Percentiles rank a stretch among this genome's conserved stretches.
phyloP scores from a whole-genome alignment of 768 basidiomycete genomes.

The Lyophyllum semitale region DNA sequence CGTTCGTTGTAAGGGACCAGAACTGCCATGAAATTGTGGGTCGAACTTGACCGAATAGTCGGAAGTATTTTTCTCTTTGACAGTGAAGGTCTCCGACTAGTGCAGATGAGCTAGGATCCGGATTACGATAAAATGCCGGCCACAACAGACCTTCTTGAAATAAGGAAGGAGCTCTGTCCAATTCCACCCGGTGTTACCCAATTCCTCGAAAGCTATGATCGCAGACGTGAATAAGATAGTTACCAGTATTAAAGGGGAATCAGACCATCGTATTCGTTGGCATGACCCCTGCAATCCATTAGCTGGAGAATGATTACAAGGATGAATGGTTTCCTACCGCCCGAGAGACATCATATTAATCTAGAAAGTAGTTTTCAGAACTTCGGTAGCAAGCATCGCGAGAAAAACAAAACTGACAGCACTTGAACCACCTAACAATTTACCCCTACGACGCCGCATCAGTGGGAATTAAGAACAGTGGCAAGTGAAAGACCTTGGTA shows the following conservation, averaged over 20 bases:
- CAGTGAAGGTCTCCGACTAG: neutral
- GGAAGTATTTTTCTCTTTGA: neutral
- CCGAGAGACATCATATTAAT: no score
- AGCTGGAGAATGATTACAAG: no score
- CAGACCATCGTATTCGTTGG: neutral
- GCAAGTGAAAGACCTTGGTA: constrained; percentile 1
- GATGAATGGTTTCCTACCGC: no score
- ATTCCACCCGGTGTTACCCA: neutral
- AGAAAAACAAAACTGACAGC: neutral
- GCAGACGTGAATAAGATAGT: neutral
- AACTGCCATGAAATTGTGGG: neutral
- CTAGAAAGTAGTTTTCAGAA: no score
- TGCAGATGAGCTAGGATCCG: no score
- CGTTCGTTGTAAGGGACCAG: neutral
- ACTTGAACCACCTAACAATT: neutral
- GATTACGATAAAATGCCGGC: no score
- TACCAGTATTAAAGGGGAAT: neutral
- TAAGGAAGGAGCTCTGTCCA: constrained; percentile 1
- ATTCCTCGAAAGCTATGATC: neutral
- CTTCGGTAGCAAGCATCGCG: neutral
- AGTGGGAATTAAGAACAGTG: neutral
- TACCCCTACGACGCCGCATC: neutral
- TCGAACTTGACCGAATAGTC: neutral
- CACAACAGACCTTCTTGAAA: neutral
- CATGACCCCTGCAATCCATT: no score